phyloP scores from a whole-genome alignment of 345 rosid species.

The Barbarea vulgaris region DNA sequence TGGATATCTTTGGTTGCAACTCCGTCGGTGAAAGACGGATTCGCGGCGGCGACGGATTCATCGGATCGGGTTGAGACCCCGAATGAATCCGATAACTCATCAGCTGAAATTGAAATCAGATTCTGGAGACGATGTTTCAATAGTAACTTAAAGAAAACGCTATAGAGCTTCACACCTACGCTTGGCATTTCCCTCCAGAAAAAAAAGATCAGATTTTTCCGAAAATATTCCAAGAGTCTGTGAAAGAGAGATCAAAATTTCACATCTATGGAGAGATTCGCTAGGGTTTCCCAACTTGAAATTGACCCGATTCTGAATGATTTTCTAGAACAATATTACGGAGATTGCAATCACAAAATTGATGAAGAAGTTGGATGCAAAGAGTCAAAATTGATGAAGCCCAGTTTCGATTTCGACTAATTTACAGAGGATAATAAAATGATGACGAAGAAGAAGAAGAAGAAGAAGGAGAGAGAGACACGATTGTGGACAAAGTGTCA shows the following conservation, averaged over 20 bases:
- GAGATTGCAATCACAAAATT: neutral
- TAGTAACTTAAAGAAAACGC: slow-evolving; percentile 65
- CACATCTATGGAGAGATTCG: slow-evolving; percentile 29
- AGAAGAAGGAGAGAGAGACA: neutral
- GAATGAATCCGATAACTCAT: slow-evolving; percentile 42
- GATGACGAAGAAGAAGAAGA: slow-evolving; percentile 33
- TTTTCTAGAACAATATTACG: neutral
- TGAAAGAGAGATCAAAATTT: neutral
- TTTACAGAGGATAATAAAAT: slow-evolving; percentile 24
- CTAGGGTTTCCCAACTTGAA: slow-evolving; percentile 2
- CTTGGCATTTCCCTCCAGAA: slow-evolving; percentile 53
- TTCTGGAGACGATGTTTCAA: slow-evolving; percentile 54
- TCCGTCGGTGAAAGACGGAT: slow-evolving; percentile 62
- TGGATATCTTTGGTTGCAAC: slow-evolving; percentile 80
- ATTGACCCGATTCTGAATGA: neutral
- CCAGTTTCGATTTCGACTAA: slow-evolving; percentile 3
- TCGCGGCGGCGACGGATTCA: slow-evolving; percentile 50
- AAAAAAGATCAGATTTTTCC: neutral
- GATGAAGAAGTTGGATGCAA: neutral
- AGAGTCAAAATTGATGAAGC: slow-evolving; percentile 34
- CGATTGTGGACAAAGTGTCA: slow-evolving; percentile 39
- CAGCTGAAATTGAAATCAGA: slow-evolving; percentile 42
- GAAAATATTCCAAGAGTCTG: neutral
- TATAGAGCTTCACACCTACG: slow-evolving; percentile 58
- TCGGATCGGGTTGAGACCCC: slow-evolving; percentile 63